Percentiles rank a stretch among this genome's conserved stretches.
Evolutionary conservation across 768 basidiomycete species (phyloP).

Genomic region (Tulasnella calospora): DNA sequence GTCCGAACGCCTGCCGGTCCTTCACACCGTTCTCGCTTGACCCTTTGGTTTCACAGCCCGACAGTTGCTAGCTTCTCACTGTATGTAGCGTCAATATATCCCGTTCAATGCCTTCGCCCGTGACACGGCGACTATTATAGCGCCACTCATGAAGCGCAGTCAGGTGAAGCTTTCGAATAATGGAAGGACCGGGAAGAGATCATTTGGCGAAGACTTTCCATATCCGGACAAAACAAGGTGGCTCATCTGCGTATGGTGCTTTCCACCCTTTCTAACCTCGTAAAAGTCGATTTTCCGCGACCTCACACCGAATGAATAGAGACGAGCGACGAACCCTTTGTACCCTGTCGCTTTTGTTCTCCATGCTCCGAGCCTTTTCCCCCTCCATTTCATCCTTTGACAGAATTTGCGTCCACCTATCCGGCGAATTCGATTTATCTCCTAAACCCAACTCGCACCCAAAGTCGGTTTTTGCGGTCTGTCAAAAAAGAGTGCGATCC

Average conservation of each 20-base stretch:
- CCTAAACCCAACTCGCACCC: neutral
- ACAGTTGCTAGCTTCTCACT: neutral
- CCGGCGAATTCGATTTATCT: neutral
- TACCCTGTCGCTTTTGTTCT: conserved; percentile 5
- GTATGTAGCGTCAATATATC: no score
- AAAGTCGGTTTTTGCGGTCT: neutral
- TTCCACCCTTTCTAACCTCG: neutral
- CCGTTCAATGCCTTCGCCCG: neutral
- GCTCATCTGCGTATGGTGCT: neutral
- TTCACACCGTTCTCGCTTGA: neutral
- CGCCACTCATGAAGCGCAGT: neutral
- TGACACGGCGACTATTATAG: neutral
- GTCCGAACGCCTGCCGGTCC: neutral
- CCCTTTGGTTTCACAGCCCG: neutral
- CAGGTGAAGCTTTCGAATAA: neutral
- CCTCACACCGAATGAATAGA: neutral
- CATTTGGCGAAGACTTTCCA: neutral
- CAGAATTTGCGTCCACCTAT: neutral
- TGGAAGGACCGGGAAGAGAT: neutral
- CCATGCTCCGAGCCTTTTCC: neutral
- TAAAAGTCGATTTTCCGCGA: neutral
- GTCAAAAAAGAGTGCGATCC: neutral
- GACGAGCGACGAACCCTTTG: neutral
- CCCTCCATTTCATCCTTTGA: neutral
- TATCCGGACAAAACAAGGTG: neutral